These are phyloP conservation scores for Chrysoporthe deuterocubensis DNA, from an alignment of 2,329 filamentous ascomycete genomes.

Conservation along the genomic window DNA sequence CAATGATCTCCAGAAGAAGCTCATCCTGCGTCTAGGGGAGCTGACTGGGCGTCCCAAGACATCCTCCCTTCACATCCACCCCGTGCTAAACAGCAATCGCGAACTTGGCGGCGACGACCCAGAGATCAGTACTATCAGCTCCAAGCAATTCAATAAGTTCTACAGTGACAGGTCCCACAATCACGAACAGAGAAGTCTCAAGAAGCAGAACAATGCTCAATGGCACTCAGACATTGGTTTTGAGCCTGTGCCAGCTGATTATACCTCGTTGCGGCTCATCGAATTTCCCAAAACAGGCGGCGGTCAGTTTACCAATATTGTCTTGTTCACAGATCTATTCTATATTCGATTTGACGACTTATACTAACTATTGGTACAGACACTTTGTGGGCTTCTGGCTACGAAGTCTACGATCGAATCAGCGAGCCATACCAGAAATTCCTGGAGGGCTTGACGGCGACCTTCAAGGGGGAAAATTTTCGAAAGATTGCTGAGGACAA, in stretches of 20 bases:
- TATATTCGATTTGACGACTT: background rate
- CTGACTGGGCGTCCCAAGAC: slow-evolving; percentile 61
- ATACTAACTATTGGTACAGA: slow-evolving; percentile 36
- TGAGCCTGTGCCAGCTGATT: slow-evolving; percentile 57
- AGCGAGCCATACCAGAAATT: slow-evolving; percentile 52
- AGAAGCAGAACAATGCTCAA: slow-evolving; percentile 42
- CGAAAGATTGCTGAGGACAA: slow-evolving; percentile 43
- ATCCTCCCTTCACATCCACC: slow-evolving; percentile 65
- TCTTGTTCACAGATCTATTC: background rate
- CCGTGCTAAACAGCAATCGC: slow-evolving; percentile 57
- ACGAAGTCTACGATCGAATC: slow-evolving; percentile 54
- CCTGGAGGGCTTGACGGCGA: slow-evolving; percentile 49
- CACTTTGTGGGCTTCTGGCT: slow-evolving; percentile 49
- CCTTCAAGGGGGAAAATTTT: slow-evolving; percentile 48
- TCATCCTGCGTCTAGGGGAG: slow-evolving; percentile 62
- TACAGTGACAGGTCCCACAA: slow-evolving; percentile 32
- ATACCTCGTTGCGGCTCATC: slow-evolving; percentile 56
- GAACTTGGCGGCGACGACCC: slow-evolving; percentile 56
- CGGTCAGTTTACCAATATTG: slow-evolving; percentile 33
- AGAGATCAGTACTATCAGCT: slow-evolving; percentile 64
- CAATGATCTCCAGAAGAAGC: slow-evolving; percentile 63
- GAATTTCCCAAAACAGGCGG: slow-evolving; percentile 47
- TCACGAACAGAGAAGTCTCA: slow-evolving; percentile 36
- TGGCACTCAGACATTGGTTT: slow-evolving; percentile 62
- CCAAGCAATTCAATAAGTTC: slow-evolving; percentile 49